These are phyloP conservation scores for Aspergillus arachidicola DNA, from an alignment of 2,329 filamentous ascomycete genomes.

Conservation along the genomic window DNA sequence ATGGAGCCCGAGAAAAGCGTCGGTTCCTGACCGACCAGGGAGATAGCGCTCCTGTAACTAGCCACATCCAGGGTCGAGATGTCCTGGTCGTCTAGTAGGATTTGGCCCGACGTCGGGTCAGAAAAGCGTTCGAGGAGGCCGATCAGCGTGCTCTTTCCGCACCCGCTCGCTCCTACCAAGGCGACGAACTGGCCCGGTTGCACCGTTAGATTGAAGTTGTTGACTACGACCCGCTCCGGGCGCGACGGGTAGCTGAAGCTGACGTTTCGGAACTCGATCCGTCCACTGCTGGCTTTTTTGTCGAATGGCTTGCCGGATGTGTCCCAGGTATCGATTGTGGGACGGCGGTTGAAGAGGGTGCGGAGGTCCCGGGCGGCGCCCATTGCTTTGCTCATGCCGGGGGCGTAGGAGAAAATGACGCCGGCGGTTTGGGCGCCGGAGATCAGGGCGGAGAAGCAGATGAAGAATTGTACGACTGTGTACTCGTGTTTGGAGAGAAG, in stretches of 20 bases:
- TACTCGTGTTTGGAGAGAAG: slow-evolving; percentile 57
- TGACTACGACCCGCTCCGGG: slow-evolving; percentile 18
- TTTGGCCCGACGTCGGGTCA: slow-evolving; percentile 38
- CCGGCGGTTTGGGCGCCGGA: slow-evolving; percentile 32
- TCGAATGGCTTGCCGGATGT: too few species aligned
- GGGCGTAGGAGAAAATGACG: slow-evolving; percentile 33
- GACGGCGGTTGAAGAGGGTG: slow-evolving; percentile 25
- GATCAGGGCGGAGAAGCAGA: slow-evolving; percentile 50
- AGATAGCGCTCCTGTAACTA: slow-evolving; percentile 20
- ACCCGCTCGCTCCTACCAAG: too few species aligned
- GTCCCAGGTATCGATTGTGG: too few species aligned
- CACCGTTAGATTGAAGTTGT: slow-evolving; percentile 30
- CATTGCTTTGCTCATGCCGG: slow-evolving; percentile 27
- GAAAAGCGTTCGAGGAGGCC: too few species aligned
- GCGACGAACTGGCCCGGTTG: slow-evolving; percentile 36
- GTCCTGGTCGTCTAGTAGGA: slow-evolving; percentile 32
- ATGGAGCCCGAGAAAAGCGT: slow-evolving; percentile 81
- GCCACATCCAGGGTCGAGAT: slow-evolving; percentile 35
- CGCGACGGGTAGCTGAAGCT: slow-evolving; percentile 34
- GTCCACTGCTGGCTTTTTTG: slow-evolving; percentile 22
- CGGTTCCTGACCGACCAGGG: slow-evolving; percentile 63
- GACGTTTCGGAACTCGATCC: slow-evolving; percentile 50
- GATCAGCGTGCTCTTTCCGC: too few species aligned
- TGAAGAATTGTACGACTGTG: slow-evolving; percentile 40
- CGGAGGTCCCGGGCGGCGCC: slow-evolving; percentile 46